Conservation (phyloP, 257 asterid species). For the Nicotiana undulata region DNA sequence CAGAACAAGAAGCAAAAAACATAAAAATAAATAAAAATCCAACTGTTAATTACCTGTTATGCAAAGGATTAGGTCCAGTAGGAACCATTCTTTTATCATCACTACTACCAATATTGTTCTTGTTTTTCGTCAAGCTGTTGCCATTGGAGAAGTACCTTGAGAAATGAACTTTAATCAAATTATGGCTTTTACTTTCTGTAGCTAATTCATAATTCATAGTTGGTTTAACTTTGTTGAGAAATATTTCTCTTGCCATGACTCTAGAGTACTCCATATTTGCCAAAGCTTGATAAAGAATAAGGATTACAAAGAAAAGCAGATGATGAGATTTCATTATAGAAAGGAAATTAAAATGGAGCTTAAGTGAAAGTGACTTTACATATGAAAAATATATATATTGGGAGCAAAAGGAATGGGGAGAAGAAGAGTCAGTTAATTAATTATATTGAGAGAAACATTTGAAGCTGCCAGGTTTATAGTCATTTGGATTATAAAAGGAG, state of each 20-base stretch:
- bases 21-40: not conserved
- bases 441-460: conserved; percentile 1
- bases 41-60: conserved; percentile 44
- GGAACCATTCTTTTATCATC: conserved; percentile 50
- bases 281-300: conserved; percentile 28
- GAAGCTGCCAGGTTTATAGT: conserved; percentile 5
- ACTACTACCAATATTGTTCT: not conserved
- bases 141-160: conserved; percentile 20
- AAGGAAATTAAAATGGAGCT: not conserved
- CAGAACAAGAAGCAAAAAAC: not conserved
- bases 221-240: not conserved
- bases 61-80: conserved; percentile 64
- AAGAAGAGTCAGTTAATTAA: not conserved
- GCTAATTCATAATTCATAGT: not conserved
- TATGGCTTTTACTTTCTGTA: conserved; percentile 8
- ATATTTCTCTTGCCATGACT: not conserved
- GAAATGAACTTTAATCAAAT: conserved; percentile 32
- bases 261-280: not conserved
- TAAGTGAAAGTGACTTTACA: conserved; percentile 7
- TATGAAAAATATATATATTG: not conserved
- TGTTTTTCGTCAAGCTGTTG: conserved; percentile 7
- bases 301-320: conserved; percentile 29
- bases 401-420: conserved; percentile 17
- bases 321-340: not conserved
- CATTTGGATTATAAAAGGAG: conserved; percentile 5